These are phyloP conservation scores for Copromyces sp. DNA, from an alignment of 495 filamentous ascomycete genomes.

Conservation along the genomic window DNA sequence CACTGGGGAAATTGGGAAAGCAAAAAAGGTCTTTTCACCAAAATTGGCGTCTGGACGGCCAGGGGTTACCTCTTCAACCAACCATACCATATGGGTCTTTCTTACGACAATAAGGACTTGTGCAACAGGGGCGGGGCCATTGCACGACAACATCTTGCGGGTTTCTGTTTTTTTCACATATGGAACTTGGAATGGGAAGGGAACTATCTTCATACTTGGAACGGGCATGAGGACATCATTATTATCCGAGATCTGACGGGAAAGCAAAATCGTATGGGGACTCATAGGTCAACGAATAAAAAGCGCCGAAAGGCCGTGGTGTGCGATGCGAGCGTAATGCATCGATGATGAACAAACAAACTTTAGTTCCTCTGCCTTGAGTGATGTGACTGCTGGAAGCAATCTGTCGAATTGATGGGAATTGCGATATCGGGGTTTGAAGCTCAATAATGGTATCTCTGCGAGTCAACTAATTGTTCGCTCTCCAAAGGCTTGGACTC, in stretches of 20 bases:
- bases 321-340: background rate
- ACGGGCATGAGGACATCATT: background rate
- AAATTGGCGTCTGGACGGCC: constrained; percentile 22
- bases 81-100: background rate
- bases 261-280: background rate
- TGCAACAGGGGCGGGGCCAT: background rate
- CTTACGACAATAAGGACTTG: background rate
- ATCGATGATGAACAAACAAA: background rate
- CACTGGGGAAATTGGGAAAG: constrained; percentile 23
- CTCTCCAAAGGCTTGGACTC: background rate
- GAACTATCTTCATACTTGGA: background rate
- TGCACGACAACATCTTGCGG: background rate
- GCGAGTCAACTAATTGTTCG: background rate
- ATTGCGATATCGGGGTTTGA: background rate
- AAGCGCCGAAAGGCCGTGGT: background rate
- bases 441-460: background rate
- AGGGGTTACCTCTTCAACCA: constrained; percentile 8
- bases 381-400: background rate
- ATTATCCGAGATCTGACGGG: background rate
- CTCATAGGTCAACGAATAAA: background rate
- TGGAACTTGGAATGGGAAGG: background rate
- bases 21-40: constrained; percentile 6
- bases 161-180: background rate
- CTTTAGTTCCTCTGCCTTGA: background rate
- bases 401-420: background rate